Evolutionary conservation across 495 filamentous ascomycete species (phyloP).

Genomic region (Hypoxylon cercidicola): DNA sequence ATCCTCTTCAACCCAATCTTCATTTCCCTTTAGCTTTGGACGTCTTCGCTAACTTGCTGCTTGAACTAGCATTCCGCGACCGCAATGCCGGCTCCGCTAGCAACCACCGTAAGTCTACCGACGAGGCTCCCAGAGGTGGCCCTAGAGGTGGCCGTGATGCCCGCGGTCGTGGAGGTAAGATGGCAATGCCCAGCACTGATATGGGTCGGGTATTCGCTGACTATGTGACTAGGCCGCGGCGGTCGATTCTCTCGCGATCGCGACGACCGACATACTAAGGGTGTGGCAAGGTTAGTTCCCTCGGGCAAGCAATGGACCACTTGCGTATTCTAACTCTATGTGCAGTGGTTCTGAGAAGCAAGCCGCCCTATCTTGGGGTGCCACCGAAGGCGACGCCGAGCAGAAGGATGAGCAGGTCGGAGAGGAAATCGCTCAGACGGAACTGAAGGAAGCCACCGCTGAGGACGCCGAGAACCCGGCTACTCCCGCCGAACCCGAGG

Average conservation of each 20-base stretch:
- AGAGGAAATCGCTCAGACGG: constrained; percentile 83
- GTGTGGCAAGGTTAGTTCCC: constrained; percentile 70
- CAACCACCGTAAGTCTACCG: constrained; percentile 84
- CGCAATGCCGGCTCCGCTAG: constrained; percentile 80
- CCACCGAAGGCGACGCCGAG: constrained; percentile 78
- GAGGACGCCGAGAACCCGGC: constrained; percentile 56
- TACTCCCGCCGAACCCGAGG: constrained; percentile 73
- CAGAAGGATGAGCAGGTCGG: constrained; percentile 89
- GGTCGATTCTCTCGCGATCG: constrained; percentile 60
- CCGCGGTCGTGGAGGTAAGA: constrained; percentile 68
- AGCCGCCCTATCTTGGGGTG: constrained; percentile 90
- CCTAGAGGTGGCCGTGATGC: constrained; percentile 64
- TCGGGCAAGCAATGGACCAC: constrained; percentile 4
- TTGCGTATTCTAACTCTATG: constrained; percentile 31
- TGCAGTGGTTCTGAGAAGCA: constrained; percentile 88
- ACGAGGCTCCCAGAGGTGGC: constrained; percentile 69
- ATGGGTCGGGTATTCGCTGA: constrained; percentile 8
- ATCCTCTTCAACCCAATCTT: constrained; percentile 5
- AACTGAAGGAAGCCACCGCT: constrained; percentile 70
- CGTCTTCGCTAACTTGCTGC: constrained; percentile 20
- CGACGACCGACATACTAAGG: constrained; percentile 86
- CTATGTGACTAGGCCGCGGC: constrained; percentile 54
- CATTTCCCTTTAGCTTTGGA: not conserved
- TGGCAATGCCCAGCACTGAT: constrained; percentile 5
- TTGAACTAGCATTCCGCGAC: constrained; percentile 82